Evolutionary conservation across 176 grass and related monocot species (phyloP).

Genomic region (Triticum turgidum): DNA sequence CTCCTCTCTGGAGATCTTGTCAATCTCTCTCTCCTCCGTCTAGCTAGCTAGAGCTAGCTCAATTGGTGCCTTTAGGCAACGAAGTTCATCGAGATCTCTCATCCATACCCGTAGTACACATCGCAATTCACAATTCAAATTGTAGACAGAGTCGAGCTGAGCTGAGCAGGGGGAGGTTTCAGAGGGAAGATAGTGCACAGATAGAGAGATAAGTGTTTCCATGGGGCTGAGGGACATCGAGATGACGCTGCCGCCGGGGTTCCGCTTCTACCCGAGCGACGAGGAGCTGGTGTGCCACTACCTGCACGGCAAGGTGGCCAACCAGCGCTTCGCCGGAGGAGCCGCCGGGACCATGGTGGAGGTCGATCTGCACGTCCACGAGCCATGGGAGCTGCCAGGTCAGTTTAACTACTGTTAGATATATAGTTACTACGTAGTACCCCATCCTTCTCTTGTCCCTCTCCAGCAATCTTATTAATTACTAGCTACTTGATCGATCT

Average conservation of each 20-base stretch:
- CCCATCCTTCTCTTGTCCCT: not conserved
- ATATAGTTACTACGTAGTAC: not conserved
- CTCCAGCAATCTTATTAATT: not conserved
- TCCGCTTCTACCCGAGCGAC: conserved; percentile 72
- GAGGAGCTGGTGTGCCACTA: conserved; percentile 84
- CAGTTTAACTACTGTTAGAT: not conserved
- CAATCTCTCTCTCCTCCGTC: not conserved
- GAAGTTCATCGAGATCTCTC: not conserved
- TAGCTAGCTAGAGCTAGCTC: not conserved
- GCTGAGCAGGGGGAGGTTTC: not conserved
- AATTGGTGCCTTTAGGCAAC: not conserved
- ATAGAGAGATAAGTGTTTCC: not conserved
- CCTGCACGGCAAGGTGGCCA: conserved; percentile 67
- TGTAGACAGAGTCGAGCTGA: not conserved
- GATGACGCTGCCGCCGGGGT: conserved; percentile 72
- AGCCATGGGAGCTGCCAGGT: conserved; percentile 89
- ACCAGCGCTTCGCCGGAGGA: conserved; percentile 39
- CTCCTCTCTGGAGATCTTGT: not conserved
- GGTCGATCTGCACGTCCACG: conserved; percentile 72
- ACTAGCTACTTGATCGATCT: not conserved
- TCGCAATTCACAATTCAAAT: not conserved
- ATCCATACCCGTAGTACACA: not conserved
- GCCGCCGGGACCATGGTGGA: conserved; percentile 52
- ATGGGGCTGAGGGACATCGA: conserved; percentile 74
- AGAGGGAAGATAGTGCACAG: not conserved